phyloP scores from a whole-genome alignment of 768 basidiomycete genomes.

The Lentinula sp. region DNA sequence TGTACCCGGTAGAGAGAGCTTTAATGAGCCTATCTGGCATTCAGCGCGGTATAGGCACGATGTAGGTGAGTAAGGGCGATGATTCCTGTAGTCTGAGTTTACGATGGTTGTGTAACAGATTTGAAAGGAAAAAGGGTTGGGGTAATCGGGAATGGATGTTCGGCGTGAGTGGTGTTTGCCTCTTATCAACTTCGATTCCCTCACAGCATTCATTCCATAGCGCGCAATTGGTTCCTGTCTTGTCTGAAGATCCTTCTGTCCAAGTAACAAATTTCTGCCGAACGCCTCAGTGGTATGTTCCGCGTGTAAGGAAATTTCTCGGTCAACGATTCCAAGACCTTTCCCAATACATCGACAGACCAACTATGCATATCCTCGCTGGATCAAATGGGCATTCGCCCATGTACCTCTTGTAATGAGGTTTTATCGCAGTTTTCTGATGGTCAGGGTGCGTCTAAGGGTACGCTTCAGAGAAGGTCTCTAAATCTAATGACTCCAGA shows the following conservation, averaged over 20 bases:
- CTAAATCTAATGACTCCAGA: constrained; percentile 16
- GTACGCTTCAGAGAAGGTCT: background rate
- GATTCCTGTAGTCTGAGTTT: background rate
- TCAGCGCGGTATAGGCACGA: constrained; percentile 51
- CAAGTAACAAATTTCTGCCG: constrained; percentile 54
- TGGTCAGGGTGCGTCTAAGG: constrained; percentile 34
- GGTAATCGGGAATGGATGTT: constrained; percentile 60
- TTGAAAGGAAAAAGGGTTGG: constrained; percentile 49
- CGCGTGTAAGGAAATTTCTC: constrained; percentile 33
- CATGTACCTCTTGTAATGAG: constrained; percentile 45
- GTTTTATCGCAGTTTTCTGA: constrained; percentile 39
- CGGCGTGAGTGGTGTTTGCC: constrained; percentile 32
- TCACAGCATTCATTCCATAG: constrained; percentile 21
- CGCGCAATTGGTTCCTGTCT: constrained; percentile 54
- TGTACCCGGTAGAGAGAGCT: constrained; percentile 34
- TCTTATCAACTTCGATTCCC: background rate
- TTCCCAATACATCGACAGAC: constrained; percentile 15
- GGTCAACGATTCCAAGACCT: background rate
- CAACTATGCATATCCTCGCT: constrained; percentile 35
- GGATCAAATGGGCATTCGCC: constrained; percentile 47
- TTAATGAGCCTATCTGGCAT: constrained; percentile 48
- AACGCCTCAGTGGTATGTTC: constrained; percentile 52
- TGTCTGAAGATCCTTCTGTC: constrained; percentile 41
- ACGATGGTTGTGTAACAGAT: constrained; percentile 7
- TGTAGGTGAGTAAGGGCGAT: constrained; percentile 18